Percentiles rank a stretch among this genome's conserved stretches.
phyloP scores from a whole-genome alignment of 371 early-diverging fungal genomes.

The Dentiscutata heterogama region DNA sequence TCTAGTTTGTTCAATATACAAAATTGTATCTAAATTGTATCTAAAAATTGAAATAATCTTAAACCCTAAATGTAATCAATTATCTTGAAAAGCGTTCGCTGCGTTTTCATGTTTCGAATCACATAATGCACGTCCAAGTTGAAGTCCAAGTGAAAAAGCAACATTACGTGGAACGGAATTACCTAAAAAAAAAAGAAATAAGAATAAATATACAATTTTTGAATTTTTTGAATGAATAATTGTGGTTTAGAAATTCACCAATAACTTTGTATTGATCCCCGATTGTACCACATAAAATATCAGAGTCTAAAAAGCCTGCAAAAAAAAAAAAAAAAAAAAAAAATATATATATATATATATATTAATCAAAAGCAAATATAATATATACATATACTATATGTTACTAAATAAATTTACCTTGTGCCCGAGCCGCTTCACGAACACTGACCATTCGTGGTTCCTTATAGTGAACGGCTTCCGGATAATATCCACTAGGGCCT shows the following conservation, averaged over 20 bases:
- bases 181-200: neutral
- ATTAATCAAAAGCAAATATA: neutral
- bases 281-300: conserved; percentile 35
- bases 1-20: too few relatives aligned
- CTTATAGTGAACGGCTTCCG: conserved; percentile 41
- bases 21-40: too few relatives aligned
- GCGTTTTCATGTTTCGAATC: neutral
- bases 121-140: conserved; percentile 16
- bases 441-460: conserved; percentile 45
- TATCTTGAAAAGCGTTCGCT: too few relatives aligned
- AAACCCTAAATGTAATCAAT: too few relatives aligned
- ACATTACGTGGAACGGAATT: conserved; percentile 46
- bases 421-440: conserved; percentile 45
- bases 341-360: neutral
- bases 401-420: conserved; percentile 38
- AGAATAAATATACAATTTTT: neutral
- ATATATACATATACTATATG: neutral
- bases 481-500: neutral
- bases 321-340: neutral
- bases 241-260: conserved; percentile 3
- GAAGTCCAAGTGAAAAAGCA: conserved; percentile 45
- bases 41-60: too few relatives aligned
- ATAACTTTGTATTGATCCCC: conserved; percentile 45
- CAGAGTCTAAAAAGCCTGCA: conserved; percentile 46
- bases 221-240: neutral